These are phyloP conservation scores for Cladosporium sp. DNA, from an alignment of 2,329 filamentous ascomycete genomes.

Conservation along the genomic window DNA sequence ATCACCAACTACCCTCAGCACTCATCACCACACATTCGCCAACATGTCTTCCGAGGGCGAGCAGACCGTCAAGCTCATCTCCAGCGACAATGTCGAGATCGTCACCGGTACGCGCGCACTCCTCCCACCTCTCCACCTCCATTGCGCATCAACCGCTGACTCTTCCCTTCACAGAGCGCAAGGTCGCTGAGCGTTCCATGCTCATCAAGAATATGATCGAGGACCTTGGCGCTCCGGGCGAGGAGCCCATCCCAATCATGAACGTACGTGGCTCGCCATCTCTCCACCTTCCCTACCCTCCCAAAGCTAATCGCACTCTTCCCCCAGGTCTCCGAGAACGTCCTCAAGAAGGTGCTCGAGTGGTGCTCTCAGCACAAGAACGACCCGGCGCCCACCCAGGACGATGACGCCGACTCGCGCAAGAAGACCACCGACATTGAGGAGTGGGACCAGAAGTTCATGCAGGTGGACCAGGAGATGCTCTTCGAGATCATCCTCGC, in stretches of 20 bases:
- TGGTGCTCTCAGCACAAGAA: constrained; percentile 96
- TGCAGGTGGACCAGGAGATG: constrained; percentile 99
- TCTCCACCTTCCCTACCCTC: background rate
- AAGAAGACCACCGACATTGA: constrained; percentile 99
- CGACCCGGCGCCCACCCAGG: constrained; percentile 75
- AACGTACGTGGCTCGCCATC: constrained; percentile 48
- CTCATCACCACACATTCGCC: constrained; percentile 16
- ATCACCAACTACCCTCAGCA: constrained; percentile 10
- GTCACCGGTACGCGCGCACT: constrained; percentile 32
- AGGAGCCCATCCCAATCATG: constrained; percentile 78
- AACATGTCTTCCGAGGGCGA: constrained; percentile 31
- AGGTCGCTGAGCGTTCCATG: constrained; percentile 84
- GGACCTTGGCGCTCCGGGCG: constrained; percentile 66
- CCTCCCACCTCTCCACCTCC: background rate
- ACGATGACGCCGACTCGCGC: constrained; percentile 88
- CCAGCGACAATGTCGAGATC: constrained; percentile 44
- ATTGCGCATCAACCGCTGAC: constrained; percentile 16
- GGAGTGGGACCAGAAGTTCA: constrained; percentile 99
- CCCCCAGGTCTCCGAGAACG: constrained; percentile 74
- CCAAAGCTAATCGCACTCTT: constrained; percentile 18
- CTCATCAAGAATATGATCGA: constrained; percentile 99
- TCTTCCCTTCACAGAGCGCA: constrained; percentile 53
- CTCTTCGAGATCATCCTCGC: constrained; percentile 98
- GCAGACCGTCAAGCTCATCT: constrained; percentile 40
- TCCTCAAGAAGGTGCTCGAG: constrained; percentile 93